Conservation (phyloP, 129 eudicot species). For the Erigeron canadensis region DNA sequence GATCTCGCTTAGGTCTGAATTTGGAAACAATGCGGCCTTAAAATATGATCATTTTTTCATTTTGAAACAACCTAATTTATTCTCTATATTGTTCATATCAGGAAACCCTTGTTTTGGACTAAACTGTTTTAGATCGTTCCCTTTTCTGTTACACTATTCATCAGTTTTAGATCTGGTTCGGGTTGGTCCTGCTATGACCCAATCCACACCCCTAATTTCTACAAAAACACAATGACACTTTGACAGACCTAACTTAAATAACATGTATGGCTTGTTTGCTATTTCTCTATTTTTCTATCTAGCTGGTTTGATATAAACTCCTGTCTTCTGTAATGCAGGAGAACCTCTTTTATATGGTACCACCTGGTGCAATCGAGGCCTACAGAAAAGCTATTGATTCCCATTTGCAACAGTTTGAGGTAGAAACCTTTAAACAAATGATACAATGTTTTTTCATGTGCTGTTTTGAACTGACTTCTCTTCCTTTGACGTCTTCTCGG, state of each 20-base stretch:
- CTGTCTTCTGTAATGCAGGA: constrained; percentile 49
- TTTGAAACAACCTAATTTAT: no score
- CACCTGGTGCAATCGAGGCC: constrained; percentile 76
- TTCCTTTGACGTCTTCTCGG: not conserved
- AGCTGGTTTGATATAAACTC: constrained; percentile 5
- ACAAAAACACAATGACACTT: no score
- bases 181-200: not conserved
- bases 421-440: constrained; percentile 26
- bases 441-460: constrained; percentile 6
- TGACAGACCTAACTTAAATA: no score
- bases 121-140: no score
- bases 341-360: constrained; percentile 77
- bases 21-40: no score
- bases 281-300: not conserved
- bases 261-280: not conserved
- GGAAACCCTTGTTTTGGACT: not conserved
- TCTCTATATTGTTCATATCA: not conserved
- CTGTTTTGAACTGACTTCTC: constrained; percentile 1
- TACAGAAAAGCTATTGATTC: constrained; percentile 75
- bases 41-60: no score
- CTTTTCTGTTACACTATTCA: not conserved
- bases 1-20: no score
- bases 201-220: no score
- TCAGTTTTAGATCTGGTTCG: not conserved
- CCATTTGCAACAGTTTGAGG: constrained; percentile 62